phyloP scores from a whole-genome alignment of 1,284 basidiomycete genomes.

The Fomitiporia mediterranea region DNA sequence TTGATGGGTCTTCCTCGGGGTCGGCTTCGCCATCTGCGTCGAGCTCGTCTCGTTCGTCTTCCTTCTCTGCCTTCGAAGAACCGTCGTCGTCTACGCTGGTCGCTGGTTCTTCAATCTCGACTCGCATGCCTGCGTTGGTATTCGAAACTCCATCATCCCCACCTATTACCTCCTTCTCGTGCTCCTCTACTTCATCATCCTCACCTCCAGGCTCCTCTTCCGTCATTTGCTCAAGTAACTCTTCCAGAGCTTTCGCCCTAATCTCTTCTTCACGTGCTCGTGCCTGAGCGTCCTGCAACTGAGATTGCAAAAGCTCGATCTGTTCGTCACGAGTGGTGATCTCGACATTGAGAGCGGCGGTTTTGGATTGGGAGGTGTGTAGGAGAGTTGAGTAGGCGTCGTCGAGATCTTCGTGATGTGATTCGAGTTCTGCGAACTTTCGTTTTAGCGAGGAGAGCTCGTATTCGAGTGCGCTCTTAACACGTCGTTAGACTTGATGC shows the following conservation, averaged over 20 bases:
- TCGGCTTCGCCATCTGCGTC: slow-evolving; percentile 10
- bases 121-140: neutral
- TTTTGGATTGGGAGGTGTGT: slow-evolving; percentile 6
- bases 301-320: slow-evolving; percentile 5
- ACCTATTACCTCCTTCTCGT: neutral
- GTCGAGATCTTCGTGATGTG: slow-evolving; percentile 16
- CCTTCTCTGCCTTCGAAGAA: neutral
- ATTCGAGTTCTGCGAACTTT: slow-evolving; percentile 10
- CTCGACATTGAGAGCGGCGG: neutral
- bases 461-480: slow-evolving; percentile 3
- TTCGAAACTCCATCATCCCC: neutral
- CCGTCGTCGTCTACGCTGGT: neutral
- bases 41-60: neutral
- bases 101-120: slow-evolving; percentile 1
- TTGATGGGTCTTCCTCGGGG: slow-evolving; percentile 9
- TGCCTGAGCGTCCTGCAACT: slow-evolving; percentile 5
- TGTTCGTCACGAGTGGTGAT: slow-evolving; percentile 3
- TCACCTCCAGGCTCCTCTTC: slow-evolving; percentile 6
- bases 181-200: neutral
- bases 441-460: slow-evolving; percentile 5
- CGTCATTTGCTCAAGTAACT: neutral
- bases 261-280: neutral
- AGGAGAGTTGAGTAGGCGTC: slow-evolving; percentile 13
- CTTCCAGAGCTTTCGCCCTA: slow-evolving; percentile 12
- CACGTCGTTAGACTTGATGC: neutral